phyloP scores from a whole-genome alignment of 2,329 filamentous ascomycete genomes.

The Phyllosticta capitalensis region DNA sequence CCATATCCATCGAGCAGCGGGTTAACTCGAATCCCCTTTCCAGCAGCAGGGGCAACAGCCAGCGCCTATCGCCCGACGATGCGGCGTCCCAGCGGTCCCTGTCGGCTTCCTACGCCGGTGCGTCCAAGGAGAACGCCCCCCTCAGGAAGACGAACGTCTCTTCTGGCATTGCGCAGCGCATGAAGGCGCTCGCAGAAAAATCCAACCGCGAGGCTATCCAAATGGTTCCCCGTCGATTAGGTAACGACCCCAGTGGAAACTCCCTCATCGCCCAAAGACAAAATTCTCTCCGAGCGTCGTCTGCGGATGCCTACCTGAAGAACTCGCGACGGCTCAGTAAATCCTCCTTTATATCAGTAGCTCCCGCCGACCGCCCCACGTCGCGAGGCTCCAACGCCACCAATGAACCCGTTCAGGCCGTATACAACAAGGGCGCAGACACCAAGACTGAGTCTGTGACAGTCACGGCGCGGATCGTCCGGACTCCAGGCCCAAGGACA shows the following conservation, averaged over 20 bases:
- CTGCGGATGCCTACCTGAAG: slow-evolving; percentile 20
- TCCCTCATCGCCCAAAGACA: slow-evolving; percentile 29
- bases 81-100: slow-evolving; percentile 10
- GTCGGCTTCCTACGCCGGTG: slow-evolving; percentile 18
- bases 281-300: slow-evolving; percentile 29
- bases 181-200: slow-evolving; percentile 83
- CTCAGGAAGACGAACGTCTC: slow-evolving; percentile 73
- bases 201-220: slow-evolving; percentile 38
- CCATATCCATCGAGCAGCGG: slow-evolving; percentile 20
- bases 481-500: slow-evolving; percentile 32
- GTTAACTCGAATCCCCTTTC: slow-evolving; percentile 9
- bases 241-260: slow-evolving; percentile 18
- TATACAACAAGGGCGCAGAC: slow-evolving; percentile 30
- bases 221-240: slow-evolving; percentile 10
- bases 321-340: slow-evolving; percentile 18
- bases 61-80: slow-evolving; percentile 22
- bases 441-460: slow-evolving; percentile 66
- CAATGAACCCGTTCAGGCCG: slow-evolving; percentile 18
- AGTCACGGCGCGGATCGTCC: slow-evolving; percentile 74
- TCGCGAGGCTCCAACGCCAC: slow-evolving; percentile 3
- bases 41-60: slow-evolving; percentile 14
- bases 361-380: slow-evolving; percentile 4
- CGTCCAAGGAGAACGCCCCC: slow-evolving; percentile 16
- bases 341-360: slow-evolving; percentile 15
- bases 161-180: slow-evolving; percentile 85